Evolutionary conservation across 164 flowering plant species (phyloP).

Genomic region (Chimonanthus praecox): DNA sequence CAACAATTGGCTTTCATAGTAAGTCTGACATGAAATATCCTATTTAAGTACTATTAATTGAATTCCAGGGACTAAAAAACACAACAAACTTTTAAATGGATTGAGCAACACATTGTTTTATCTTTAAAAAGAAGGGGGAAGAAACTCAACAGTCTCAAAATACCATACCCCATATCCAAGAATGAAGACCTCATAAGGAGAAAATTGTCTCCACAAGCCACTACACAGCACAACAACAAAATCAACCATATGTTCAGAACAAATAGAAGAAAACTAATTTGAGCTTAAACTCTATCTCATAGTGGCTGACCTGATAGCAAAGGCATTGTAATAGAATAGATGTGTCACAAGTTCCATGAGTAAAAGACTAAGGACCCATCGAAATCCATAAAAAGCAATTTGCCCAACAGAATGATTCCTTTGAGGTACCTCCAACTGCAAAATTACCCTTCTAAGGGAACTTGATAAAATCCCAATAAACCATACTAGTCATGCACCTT

Average conservation of each 20-base stretch:
- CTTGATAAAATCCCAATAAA: not conserved
- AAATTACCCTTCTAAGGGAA: conserved; percentile 5
- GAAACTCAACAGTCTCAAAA: conserved; percentile 4
- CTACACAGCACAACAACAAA: conserved; percentile 24
- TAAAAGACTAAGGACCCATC: conserved; percentile 66
- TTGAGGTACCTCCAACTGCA: conserved; percentile 81
- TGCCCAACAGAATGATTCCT: conserved; percentile 38
- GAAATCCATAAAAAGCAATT: conserved; percentile 64
- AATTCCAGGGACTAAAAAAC: too few species aligned
- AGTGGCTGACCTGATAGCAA: conserved; percentile 65
- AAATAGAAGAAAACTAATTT: not conserved
- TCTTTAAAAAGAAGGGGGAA: not conserved
- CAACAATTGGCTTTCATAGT: too few species aligned
- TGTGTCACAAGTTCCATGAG: conserved; percentile 92
- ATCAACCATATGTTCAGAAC: not conserved
- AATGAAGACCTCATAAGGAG: conserved; percentile 86
- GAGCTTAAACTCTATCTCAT: not conserved
- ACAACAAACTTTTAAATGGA: too few species aligned
- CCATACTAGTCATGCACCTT: not conserved
- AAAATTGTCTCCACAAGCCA: conserved; percentile 71
- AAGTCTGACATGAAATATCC: too few species aligned
- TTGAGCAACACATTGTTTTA: not conserved
- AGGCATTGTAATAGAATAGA: conserved; percentile 77
- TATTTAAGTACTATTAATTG: too few species aligned
- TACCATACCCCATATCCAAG: conserved; percentile 96